Conservation (phyloP, 225 moss, liverwort and hornwort genomes). For the Takakia lepidozioides region DNA sequence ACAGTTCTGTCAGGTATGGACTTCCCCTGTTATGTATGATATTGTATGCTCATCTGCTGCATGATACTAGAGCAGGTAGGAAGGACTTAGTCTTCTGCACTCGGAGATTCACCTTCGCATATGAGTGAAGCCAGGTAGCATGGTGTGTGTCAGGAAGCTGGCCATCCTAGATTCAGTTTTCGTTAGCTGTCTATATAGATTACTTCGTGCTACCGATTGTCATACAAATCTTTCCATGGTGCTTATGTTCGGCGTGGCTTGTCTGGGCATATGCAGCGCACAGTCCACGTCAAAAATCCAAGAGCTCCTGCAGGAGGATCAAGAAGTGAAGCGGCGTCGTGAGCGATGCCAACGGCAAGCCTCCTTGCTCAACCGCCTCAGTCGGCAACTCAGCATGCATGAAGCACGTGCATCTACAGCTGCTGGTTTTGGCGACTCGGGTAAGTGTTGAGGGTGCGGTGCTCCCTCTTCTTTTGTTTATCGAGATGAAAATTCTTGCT, state of each 20-base stretch:
- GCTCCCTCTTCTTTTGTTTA: not conserved
- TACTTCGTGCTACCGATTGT: not conserved
- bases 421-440: slow-evolving; percentile 44
- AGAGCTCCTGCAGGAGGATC: slow-evolving; percentile 85
- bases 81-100: too few species aligned
- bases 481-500: not conserved
- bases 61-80: too few species aligned
- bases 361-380: slow-evolving; percentile 58
- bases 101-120: too few species aligned
- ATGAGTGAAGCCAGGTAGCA: too few species aligned
- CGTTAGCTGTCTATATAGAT: not conserved
- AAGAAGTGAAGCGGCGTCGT: slow-evolving; percentile 67
- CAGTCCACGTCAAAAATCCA: slow-evolving; percentile 79
- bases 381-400: slow-evolving; percentile 80
- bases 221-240: too few species aligned
- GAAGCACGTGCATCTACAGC: slow-evolving; percentile 80
- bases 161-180: slow-evolving; percentile 1
- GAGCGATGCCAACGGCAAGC: slow-evolving; percentile 75
- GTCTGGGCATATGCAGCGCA: slow-evolving; percentile 28
- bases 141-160: too few species aligned
- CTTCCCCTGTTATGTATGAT: not conserved
- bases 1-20: slow-evolving; percentile 86
- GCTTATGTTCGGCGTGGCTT: too few species aligned
- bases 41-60: too few species aligned
- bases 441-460: slow-evolving; percentile 20